Percentiles rank a stretch among this genome's conserved stretches.
Evolutionary conservation across 192 early-diverging fungal genomes (phyloP).

Genomic region (Gorgonomyces haynaldii): DNA sequence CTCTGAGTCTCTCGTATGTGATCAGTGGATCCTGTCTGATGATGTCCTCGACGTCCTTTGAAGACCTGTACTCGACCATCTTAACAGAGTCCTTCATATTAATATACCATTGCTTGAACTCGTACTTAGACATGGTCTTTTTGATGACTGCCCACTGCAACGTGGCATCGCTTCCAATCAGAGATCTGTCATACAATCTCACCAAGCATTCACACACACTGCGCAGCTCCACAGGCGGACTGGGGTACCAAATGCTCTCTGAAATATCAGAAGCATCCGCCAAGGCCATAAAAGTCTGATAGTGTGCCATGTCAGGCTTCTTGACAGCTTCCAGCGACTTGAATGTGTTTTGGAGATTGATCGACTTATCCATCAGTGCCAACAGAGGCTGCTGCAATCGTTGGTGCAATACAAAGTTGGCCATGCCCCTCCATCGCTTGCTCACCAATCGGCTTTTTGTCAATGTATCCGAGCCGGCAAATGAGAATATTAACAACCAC

Average conservation of each 20-base stretch:
- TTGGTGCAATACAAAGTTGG: slow-evolving; percentile 17
- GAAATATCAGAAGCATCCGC: slow-evolving; percentile 19
- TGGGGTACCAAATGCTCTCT: slow-evolving; percentile 38
- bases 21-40: slow-evolving; percentile 34
- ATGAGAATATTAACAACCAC: slow-evolving; percentile 20
- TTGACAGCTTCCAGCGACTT: slow-evolving; percentile 12
- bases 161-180: background rate
- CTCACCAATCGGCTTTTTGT: slow-evolving; percentile 17
- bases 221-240: slow-evolving; percentile 33
- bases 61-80: slow-evolving; percentile 16
- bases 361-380: background rate
- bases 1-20: slow-evolving; percentile 40
- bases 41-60: slow-evolving; percentile 34
- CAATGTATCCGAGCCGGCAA: slow-evolving; percentile 10
- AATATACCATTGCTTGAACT: slow-evolving; percentile 37
- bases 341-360: background rate
- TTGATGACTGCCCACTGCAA: slow-evolving; percentile 32
- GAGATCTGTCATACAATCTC: slow-evolving; percentile 20
- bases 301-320: slow-evolving; percentile 28
- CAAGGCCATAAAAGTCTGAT: slow-evolving; percentile 23
- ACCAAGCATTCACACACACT: slow-evolving; percentile 41
- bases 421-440: slow-evolving; percentile 15
- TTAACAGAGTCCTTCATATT: slow-evolving; percentile 26
- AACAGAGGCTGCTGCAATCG: slow-evolving; percentile 11
- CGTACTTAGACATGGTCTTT: slow-evolving; percentile 27